Conservation (phyloP, 2,329 filamentous ascomycete genomes). For the Penicillium sp. region DNA sequence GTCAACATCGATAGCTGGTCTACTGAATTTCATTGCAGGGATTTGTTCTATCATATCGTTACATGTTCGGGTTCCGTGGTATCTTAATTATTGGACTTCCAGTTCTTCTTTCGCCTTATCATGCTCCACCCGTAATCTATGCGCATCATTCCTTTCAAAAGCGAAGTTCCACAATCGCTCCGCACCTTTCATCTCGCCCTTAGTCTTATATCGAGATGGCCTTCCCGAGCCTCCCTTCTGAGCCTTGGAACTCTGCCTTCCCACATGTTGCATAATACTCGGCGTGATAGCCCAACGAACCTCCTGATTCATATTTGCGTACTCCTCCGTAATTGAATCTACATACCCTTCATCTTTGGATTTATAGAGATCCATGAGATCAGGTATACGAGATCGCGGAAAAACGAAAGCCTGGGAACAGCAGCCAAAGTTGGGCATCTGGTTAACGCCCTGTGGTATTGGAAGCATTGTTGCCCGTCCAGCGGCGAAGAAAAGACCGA, state of each 20-base stretch:
- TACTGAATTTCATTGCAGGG: background rate
- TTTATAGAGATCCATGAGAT: background rate
- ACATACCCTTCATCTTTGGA: constrained; percentile 35
- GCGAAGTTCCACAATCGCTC: constrained; percentile 21
- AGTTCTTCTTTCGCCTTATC: too few relatives aligned
- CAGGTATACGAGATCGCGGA: constrained; percentile 29
- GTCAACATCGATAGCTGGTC: background rate
- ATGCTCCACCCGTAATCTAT: background rate
- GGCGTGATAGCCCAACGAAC: constrained; percentile 46
- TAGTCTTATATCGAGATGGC: background rate
- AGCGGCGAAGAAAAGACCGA: constrained; percentile 43
- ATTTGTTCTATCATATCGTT: too few relatives aligned
- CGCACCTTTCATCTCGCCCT: constrained; percentile 1
- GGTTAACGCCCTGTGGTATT: constrained; percentile 36
- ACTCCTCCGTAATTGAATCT: constrained; percentile 45
- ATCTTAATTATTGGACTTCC: too few relatives aligned
- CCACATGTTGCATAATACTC: constrained; percentile 48
- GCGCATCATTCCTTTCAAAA: constrained; percentile 19
- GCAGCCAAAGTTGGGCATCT: constrained; percentile 47
- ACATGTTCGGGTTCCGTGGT: too few relatives aligned
- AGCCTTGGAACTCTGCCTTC: constrained; percentile 41
- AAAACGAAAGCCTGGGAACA: constrained; percentile 49
- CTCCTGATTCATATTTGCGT: constrained; percentile 39
- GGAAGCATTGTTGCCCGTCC: constrained; percentile 43
- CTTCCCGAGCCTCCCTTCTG: background rate